These are phyloP conservation scores for Diophrys appendiculata DNA, from an alignment of 73 alveolate species.

Conservation along the genomic window DNA sequence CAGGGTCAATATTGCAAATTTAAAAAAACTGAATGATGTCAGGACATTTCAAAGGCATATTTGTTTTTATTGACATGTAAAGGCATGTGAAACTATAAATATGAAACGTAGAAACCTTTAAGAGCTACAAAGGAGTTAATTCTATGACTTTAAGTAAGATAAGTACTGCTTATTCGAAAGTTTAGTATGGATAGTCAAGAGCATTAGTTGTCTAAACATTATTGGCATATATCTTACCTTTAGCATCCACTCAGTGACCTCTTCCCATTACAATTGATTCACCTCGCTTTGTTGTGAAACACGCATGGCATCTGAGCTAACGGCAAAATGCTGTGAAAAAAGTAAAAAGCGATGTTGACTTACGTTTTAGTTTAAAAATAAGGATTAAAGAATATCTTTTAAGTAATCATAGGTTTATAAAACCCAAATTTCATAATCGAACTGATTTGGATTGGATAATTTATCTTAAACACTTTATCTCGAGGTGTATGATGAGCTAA, in stretches of 20 bases:
- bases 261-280: neutral
- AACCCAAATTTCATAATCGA: no score
- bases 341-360: no score
- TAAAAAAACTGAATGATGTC: neutral
- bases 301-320: neutral
- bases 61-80: neutral
- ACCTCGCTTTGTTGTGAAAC: neutral
- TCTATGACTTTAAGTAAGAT: neutral
- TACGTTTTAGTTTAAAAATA: no score
- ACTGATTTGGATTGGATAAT: no score
- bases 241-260: neutral
- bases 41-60: neutral
- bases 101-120: neutral
- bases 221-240: neutral
- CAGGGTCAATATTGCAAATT: neutral
- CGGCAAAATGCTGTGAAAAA: conserved; percentile 5
- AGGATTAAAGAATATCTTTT: no score
- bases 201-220: neutral
- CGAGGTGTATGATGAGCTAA: no score
- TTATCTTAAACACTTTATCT: no score
- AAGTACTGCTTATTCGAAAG: neutral
- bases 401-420: no score
- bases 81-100: neutral
- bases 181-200: neutral
- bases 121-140: neutral